Evolutionary conservation across 2,329 filamentous ascomycete species (phyloP).

Genomic region (Mycosphaerelloides madeirae): DNA sequence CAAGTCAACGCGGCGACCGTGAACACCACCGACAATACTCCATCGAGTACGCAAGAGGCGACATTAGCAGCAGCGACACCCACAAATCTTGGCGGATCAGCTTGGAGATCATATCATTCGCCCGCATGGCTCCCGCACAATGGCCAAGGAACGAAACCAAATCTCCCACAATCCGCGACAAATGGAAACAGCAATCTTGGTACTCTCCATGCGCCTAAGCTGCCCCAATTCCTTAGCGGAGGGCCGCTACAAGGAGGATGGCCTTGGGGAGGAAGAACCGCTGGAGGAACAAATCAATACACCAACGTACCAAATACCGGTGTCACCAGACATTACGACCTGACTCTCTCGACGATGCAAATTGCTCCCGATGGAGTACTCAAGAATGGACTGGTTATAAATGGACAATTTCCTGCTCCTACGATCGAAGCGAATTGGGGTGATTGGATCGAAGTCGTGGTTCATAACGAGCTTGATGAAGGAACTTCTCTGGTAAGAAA

Average conservation of each 20-base stretch:
- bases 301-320: constrained; percentile 30
- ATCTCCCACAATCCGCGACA: constrained; percentile 21
- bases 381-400: constrained; percentile 27
- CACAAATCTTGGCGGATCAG: constrained; percentile 13
- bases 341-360: constrained; percentile 26
- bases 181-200: constrained; percentile 27
- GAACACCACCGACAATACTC: constrained; percentile 11
- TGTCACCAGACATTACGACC: constrained; percentile 32
- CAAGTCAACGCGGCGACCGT: constrained; percentile 4
- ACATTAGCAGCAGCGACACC: background rate
- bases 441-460: constrained; percentile 33
- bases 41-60: constrained; percentile 5
- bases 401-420: constrained; percentile 32
- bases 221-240: constrained; percentile 21
- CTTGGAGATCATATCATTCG: constrained; percentile 9
- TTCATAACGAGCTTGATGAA: constrained; percentile 35
- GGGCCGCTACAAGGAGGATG: constrained; percentile 19
- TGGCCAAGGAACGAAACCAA: constrained; percentile 12
- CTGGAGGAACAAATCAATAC: constrained; percentile 27
- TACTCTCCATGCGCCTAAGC: constrained; percentile 20
- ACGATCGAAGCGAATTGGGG: constrained; percentile 28
- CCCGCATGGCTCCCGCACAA: constrained; percentile 19
- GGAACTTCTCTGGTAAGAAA: constrained; percentile 39
- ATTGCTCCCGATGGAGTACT: constrained; percentile 34
- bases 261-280: constrained; percentile 27